Base-by-base conservation (phyloP, 257 asterid genomes). In the Agastache rugosa region DNA sequence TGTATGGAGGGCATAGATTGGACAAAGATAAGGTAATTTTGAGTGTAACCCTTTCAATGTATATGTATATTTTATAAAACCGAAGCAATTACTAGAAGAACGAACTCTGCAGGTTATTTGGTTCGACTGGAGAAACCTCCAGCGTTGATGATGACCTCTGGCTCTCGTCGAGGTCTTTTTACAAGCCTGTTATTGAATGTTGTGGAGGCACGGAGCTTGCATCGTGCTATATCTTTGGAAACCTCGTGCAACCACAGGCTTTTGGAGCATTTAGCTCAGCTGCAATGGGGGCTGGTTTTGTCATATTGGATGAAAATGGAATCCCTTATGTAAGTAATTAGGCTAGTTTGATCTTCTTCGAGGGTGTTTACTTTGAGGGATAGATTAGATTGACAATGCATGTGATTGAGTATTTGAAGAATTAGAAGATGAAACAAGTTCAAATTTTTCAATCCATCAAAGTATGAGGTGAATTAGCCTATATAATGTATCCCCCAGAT, bases 141-240 rank as follows among this genome's bases (percentile, higher is more conserved):
- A 88, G 84, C 37, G 61, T 91, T 37, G 98, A 94, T 63, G 98
- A 94, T 82, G 97, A 90, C 80, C 95, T 94, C 45, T 94, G 98
- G 97, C 97, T 94, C 82, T 88, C 97, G 11, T 92, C 98, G 31
- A 86, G 84, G 85, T 86, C 91, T 51, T 85, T 45, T 74, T 92
- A 94, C 82, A 88, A 81, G 75, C 98, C 97, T 17, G 74, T 94
- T 75, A 42, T 91, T 51, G 97, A 92, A 82, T 84, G 92, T 61
- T 94, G 98, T 63, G 98, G 98, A 75, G 98, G 98, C 79, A 90
- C 98, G 5, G 98, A 94, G 87, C 98, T 94, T 67, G 83, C 98
- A 1, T 90, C 97, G 0, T 70, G 90, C 75, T 94, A 92, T 71
- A 82, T 94, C 45, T 77, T 69, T 1, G 97, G 97, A 76, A 94